Percentiles rank a stretch among this genome's conserved stretches.
Conservation (phyloP, 2,329 filamentous ascomycete genomes). For the Lecanoromycetidae sp. region DNA sequence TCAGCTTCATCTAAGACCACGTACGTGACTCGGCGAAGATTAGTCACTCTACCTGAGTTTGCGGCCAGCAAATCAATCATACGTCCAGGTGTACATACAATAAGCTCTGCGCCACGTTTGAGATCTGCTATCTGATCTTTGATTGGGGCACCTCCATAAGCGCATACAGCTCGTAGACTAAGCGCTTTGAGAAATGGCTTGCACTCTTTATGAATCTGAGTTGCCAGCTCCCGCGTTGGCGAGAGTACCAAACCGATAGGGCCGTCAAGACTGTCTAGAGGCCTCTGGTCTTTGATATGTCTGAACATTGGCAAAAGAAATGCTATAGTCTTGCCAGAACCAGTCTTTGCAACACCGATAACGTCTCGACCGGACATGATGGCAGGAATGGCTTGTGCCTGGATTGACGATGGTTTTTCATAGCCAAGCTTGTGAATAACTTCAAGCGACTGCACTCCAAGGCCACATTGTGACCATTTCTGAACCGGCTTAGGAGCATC, state of each 20-base stretch:
- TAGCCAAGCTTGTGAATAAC: constrained; percentile 72
- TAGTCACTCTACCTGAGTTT: constrained; percentile 89
- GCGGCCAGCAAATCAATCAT: constrained; percentile 91
- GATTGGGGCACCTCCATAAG: constrained; percentile 89
- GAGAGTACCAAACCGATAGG: constrained; percentile 84
- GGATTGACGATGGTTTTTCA: constrained; percentile 82
- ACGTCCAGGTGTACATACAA: constrained; percentile 87
- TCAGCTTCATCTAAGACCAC: constrained; percentile 95
- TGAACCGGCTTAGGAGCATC: constrained; percentile 86
- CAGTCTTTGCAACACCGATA: constrained; percentile 92
- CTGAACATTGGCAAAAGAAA: constrained; percentile 95
- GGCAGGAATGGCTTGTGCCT: constrained; percentile 85
- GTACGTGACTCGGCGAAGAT: constrained; percentile 78
- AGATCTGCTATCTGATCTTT: constrained; percentile 95
- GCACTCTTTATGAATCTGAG: constrained; percentile 88
- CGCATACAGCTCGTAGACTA: constrained; percentile 74
- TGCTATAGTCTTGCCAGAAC: constrained; percentile 92
- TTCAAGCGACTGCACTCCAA: constrained; percentile 75
- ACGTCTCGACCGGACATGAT: constrained; percentile 95
- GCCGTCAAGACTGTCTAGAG: constrained; percentile 71
- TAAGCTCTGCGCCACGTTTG: constrained; percentile 87
- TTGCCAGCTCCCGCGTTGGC: constrained; percentile 83
- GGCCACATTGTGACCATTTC: constrained; percentile 92
- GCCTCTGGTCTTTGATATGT: constrained; percentile 87
- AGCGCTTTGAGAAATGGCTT: constrained; percentile 87